Conservation (phyloP, 1,284 basidiomycete species). For the Albatrellus sp. region DNA sequence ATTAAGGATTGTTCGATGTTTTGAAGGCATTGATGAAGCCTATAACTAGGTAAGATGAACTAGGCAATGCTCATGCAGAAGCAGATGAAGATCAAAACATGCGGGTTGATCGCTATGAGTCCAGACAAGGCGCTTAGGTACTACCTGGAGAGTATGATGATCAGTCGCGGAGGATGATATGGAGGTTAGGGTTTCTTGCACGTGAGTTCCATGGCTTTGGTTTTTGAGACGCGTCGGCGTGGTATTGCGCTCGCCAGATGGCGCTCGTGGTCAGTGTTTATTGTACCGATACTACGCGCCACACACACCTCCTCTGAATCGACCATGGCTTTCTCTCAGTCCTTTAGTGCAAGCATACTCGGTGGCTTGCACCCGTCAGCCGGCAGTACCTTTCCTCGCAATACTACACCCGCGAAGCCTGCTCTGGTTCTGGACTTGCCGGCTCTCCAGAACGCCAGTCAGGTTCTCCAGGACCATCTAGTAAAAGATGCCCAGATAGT, state of each 20-base stretch:
- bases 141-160: too few relatives aligned
- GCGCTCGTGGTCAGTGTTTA: too few relatives aligned
- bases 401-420: constrained; percentile 12
- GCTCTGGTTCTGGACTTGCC: constrained; percentile 40
- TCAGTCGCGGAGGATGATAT: neutral
- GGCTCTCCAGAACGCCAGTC: constrained; percentile 52
- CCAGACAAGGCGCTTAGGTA: too few relatives aligned
- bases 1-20: constrained; percentile 3
- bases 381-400: constrained; percentile 2
- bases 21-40: neutral
- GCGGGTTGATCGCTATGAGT: too few relatives aligned
- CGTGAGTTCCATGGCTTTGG: neutral
- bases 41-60: neutral
- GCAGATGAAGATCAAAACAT: too few relatives aligned
- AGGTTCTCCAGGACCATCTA: constrained; percentile 53
- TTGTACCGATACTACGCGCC: neutral
- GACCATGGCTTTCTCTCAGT: neutral
- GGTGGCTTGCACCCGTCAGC: neutral
- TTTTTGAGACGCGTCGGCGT: neutral
- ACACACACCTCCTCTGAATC: neutral
- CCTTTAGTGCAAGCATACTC: neutral
- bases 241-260: neutral
- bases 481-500: constrained; percentile 59
- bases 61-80: too few relatives aligned
- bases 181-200: neutral